Evolutionary conservation across 129 eudicot species (phyloP).

Genomic region (Pittosporum tobira): DNA sequence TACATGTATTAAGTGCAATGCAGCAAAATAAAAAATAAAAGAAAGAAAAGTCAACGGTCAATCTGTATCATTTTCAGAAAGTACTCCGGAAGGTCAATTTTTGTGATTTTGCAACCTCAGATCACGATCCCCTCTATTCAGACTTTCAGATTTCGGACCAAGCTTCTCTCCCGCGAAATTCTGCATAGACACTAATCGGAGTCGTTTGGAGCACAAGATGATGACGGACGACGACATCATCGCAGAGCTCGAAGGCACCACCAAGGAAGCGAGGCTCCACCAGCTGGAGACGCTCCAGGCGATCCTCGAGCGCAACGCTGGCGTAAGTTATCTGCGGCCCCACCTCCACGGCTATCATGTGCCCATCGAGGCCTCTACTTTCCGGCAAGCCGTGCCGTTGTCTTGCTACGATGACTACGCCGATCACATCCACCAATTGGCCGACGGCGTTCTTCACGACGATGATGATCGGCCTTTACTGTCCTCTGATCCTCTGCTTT

Average conservation of each 20-base stretch:
- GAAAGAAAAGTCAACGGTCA: not conserved
- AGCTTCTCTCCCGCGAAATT: too few species aligned
- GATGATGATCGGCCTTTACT: constrained; percentile 22
- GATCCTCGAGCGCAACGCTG: constrained; percentile 23
- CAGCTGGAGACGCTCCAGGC: constrained; percentile 24
- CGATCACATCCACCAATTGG: constrained; percentile 22
- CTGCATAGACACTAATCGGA: too few species aligned
- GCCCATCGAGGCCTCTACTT: constrained; percentile 19
- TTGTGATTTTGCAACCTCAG: not conserved
- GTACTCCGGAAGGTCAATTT: not conserved
- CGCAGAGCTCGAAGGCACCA: constrained; percentile 13
- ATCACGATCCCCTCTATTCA: not conserved
- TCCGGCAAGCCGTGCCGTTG: constrained; percentile 26
- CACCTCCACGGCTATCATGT: constrained; percentile 16
- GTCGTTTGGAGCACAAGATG: not conserved
- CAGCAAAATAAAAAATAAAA: too few species aligned
- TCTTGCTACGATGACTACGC: constrained; percentile 28
- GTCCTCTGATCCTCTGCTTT: constrained; percentile 23
- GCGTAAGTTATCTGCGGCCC: constrained; percentile 23
- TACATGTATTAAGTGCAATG: too few species aligned
- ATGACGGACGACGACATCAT: constrained; percentile 28
- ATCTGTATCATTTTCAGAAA: not conserved
- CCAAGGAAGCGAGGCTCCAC: constrained; percentile 25
- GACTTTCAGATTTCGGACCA: too few species aligned
- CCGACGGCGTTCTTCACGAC: constrained; percentile 22